Evolutionary conservation across 371 early-diverging fungal species (phyloP).

Genomic region (Dinochytrium kinnereticum): DNA sequence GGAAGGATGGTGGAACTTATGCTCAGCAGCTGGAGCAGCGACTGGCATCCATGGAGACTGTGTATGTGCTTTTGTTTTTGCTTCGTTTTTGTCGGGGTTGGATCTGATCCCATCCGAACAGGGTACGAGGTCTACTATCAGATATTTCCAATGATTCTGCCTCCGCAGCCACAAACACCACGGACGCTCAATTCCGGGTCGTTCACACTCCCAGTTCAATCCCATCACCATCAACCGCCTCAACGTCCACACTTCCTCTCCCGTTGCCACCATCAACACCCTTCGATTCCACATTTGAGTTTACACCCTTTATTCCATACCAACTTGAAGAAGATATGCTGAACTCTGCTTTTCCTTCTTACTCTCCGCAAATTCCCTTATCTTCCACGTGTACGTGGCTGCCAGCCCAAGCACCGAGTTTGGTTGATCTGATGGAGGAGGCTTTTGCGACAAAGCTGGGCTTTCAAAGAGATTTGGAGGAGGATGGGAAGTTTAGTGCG

Average conservation of each 20-base stretch:
- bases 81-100: neutral
- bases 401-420: neutral
- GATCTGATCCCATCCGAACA: neutral
- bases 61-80: neutral
- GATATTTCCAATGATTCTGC: neutral
- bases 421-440: neutral
- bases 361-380: neutral
- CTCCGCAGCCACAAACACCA: too few relatives aligned
- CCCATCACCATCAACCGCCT: neutral
- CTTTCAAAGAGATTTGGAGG: neutral
- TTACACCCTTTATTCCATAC: neutral
- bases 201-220: too few relatives aligned
- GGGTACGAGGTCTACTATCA: neutral
- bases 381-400: too few relatives aligned
- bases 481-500: too few relatives aligned
- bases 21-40: slow-evolving; percentile 7
- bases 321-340: neutral
- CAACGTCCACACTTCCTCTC: neutral
- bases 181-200: too few relatives aligned
- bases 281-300: neutral
- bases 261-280: neutral
- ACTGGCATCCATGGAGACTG: slow-evolving; percentile 12
- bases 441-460: neutral
- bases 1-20: slow-evolving; percentile 3
- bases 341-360: slow-evolving; percentile 1